Conservation (phyloP, 2,329 filamentous ascomycete genomes). For the Ophioceras dolichostomum region DNA sequence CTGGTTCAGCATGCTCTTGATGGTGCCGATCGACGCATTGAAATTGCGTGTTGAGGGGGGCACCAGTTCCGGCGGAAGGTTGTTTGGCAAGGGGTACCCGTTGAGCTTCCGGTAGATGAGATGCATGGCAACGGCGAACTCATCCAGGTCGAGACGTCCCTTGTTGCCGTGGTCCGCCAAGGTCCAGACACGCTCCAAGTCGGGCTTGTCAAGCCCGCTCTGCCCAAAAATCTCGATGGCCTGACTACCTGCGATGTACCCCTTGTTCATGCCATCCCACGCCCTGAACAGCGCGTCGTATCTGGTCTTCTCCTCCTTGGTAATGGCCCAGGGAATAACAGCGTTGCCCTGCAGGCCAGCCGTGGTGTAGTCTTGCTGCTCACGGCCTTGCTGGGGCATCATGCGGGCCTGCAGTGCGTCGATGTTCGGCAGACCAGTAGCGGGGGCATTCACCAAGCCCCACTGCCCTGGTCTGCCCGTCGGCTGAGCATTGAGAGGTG, state of each 20-base stretch:
- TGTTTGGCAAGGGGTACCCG: conserved; percentile 81
- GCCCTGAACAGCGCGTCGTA: conserved; percentile 92
- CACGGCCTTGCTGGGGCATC: conserved; percentile 93
- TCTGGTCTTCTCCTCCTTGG: conserved; percentile 94
- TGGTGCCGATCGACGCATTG: conserved; percentile 80
- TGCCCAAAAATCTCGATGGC: conserved; percentile 97
- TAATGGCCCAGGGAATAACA: conserved; percentile 95
- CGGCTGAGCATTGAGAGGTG: conserved; percentile 77
- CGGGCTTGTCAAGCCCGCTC: conserved; percentile 81
- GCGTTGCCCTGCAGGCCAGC: conserved; percentile 85
- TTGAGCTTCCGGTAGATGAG: conserved; percentile 96
- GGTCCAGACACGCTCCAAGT: conserved; percentile 90
- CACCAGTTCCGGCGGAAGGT: conserved; percentile 80
- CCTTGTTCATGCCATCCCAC: conserved; percentile 91
- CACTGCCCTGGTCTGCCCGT: conserved; percentile 90
- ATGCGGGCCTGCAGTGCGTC: conserved; percentile 85
- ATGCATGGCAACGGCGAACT: conserved; percentile 98
- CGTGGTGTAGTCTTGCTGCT: conserved; percentile 71
- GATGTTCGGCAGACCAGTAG: conserved; percentile 83
- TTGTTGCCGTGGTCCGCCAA: conserved; percentile 89
- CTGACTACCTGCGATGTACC: conserved; percentile 81
- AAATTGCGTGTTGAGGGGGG: conserved; percentile 92
- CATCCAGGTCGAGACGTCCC: conserved; percentile 86
- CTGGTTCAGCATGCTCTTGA: conserved; percentile 79
- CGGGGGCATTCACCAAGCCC: conserved; percentile 93